Evolutionary conservation across 2,329 filamentous ascomycete species (phyloP).

Genomic region (Mycosphaerella sp.): DNA sequence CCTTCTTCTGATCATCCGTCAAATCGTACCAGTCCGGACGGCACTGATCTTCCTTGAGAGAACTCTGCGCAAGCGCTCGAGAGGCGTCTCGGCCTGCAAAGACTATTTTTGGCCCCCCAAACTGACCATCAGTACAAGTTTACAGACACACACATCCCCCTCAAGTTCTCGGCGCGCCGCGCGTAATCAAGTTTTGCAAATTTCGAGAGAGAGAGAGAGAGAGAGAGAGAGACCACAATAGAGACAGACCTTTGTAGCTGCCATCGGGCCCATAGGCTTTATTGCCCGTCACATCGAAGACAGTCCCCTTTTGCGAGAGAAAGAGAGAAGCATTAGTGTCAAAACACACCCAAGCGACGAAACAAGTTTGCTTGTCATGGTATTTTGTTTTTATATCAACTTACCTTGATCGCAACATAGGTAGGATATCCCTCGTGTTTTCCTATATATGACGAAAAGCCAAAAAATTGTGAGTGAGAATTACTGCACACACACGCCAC

Average conservation of each 20-base stretch:
- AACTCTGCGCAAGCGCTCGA: constrained; percentile 80
- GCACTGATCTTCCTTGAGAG: constrained; percentile 78
- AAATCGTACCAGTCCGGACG: constrained; percentile 76
- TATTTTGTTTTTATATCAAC: too few species aligned
- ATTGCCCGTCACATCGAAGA: constrained; percentile 92
- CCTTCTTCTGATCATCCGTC: constrained; percentile 74
- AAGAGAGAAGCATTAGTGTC: not conserved
- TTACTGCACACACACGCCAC: too few species aligned
- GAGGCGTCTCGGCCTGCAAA: constrained; percentile 96
- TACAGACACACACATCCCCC: too few species aligned
- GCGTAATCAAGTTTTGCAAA: too few species aligned
- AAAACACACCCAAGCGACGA: too few species aligned
- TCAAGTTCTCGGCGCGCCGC: too few species aligned
- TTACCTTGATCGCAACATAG: constrained; percentile 54
- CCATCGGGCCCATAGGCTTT: constrained; percentile 76
- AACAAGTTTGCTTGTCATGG: too few species aligned
- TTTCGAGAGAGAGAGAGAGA: too few species aligned
- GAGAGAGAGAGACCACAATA: too few species aligned
- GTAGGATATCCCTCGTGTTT: constrained; percentile 56
- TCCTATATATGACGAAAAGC: constrained; percentile 48
- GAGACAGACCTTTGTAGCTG: constrained; percentile 66
- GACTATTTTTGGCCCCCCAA: constrained; percentile 51
- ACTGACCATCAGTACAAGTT: too few species aligned
- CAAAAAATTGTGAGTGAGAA: not conserved
- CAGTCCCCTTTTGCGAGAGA: constrained; percentile 58